These are phyloP conservation scores for Beauveria medogensis DNA, from an alignment of 2,329 filamentous ascomycete species.

Conservation along the genomic window DNA sequence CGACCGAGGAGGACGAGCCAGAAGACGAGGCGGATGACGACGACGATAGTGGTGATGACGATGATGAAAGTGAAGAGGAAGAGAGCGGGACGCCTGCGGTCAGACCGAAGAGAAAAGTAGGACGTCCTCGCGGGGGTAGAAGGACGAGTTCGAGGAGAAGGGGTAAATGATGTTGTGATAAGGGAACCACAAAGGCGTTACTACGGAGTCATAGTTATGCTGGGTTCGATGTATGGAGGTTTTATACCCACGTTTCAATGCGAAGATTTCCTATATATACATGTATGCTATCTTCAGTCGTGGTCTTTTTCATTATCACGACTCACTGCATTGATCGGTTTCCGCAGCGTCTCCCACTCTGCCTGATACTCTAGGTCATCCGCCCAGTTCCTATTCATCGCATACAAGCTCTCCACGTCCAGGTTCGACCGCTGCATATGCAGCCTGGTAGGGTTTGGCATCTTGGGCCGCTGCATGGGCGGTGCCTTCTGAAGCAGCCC, in stretches of 20 bases:
- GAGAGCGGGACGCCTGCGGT: slow-evolving; percentile 31
- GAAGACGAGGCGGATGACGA: slow-evolving; percentile 21
- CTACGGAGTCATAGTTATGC: background rate
- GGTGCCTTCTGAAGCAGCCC: slow-evolving; percentile 31
- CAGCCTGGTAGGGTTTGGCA: slow-evolving; percentile 12
- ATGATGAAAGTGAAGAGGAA: slow-evolving; percentile 26
- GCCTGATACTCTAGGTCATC: slow-evolving; percentile 26
- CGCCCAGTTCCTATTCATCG: slow-evolving; percentile 32
- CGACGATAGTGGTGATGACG: slow-evolving; percentile 12
- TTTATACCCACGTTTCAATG: slow-evolving; percentile 6
- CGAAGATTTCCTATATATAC: background rate
- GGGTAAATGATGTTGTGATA: background rate
- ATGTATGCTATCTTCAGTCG: background rate
- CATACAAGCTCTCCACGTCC: slow-evolving; percentile 29
- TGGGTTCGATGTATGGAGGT: background rate
- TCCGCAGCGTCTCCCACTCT: slow-evolving; percentile 34
- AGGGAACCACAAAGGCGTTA: background rate
- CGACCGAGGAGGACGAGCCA: slow-evolving; percentile 23
- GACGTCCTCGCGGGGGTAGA: slow-evolving; percentile 26
- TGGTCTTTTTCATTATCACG: background rate
- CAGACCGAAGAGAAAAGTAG: slow-evolving; percentile 27
- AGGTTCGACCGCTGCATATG: slow-evolving; percentile 20
- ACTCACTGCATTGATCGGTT: background rate
- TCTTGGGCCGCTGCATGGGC: slow-evolving; percentile 22
- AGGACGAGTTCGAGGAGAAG: slow-evolving; percentile 17